Evolutionary conservation across 2,329 filamentous ascomycete genomes (phyloP).

Genomic region (Fusarium haematococcum): DNA sequence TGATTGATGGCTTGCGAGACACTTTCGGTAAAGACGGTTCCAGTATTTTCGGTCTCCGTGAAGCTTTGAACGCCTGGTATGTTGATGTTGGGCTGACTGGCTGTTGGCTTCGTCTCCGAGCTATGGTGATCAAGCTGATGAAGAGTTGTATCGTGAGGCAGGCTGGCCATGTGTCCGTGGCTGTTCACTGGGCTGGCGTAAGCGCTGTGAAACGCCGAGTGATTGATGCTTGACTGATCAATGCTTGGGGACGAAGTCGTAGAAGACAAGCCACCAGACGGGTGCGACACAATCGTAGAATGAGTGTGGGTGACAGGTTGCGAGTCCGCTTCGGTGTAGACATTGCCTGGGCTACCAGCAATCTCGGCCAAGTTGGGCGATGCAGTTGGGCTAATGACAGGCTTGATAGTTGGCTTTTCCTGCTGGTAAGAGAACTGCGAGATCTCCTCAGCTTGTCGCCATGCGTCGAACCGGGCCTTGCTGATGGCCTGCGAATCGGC

Average conservation of each 20-base stretch:
- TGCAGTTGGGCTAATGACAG: not conserved
- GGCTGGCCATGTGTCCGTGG: not conserved
- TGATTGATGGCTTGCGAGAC: not conserved
- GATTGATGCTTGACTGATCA: not conserved
- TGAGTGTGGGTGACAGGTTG: not conserved
- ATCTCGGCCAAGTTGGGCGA: not conserved
- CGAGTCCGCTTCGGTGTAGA: not conserved
- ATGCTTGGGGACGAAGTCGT: not conserved
- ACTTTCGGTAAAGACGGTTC: not conserved
- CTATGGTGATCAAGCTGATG: not conserved
- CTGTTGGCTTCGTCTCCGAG: not conserved
- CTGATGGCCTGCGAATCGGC: not conserved
- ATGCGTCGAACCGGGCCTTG: not conserved
- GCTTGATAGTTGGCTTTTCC: not conserved
- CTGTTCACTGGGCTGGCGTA: not conserved
- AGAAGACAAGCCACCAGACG: not conserved
- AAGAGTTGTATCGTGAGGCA: not conserved
- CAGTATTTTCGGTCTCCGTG: not conserved
- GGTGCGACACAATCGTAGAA: not conserved
- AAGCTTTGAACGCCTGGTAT: not conserved
- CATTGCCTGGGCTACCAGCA: not conserved
- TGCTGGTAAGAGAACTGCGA: not conserved
- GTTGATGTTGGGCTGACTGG: not conserved
- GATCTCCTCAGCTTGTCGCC: not conserved
- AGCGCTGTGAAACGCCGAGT: not conserved